These are phyloP conservation scores for Spongospora subterranea DNA, from an alignment of 208 protist genomes.

Conservation along the genomic window DNA sequence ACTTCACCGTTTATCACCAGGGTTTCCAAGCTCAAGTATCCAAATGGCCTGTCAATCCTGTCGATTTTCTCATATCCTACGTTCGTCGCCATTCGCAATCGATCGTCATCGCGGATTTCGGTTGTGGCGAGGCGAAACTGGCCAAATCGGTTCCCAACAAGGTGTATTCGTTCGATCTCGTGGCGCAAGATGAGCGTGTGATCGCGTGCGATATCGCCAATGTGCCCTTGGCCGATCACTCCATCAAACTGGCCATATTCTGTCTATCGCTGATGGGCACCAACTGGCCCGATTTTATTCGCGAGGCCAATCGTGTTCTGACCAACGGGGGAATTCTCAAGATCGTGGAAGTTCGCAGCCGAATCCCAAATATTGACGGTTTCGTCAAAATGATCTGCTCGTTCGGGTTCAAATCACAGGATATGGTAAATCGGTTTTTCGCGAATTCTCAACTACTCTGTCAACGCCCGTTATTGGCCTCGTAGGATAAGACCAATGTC, in stretches of 20 bases:
- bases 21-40: constrained; percentile 61
- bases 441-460: neutral
- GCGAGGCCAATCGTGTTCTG: constrained; percentile 66
- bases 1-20: constrained; percentile 64
- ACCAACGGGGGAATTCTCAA: constrained; percentile 59
- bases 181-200: constrained; percentile 55
- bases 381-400: constrained; percentile 39
- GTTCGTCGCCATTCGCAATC: neutral
- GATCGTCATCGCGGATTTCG: constrained; percentile 63
- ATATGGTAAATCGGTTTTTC: neutral
- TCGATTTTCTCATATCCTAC: constrained; percentile 62
- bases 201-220: constrained; percentile 67
- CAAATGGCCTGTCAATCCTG: constrained; percentile 66
- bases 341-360: constrained; percentile 65
- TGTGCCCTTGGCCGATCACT: constrained; percentile 59
- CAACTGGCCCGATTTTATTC: constrained; percentile 64
- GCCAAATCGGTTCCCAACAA: constrained; percentile 49
- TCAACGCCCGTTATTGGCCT: neutral
- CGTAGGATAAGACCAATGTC: constrained; percentile 21
- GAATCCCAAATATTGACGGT: constrained; percentile 55
- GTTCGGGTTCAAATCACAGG: constrained; percentile 51
- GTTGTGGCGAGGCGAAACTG: constrained; percentile 67
- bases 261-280: constrained; percentile 71
- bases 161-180: constrained; percentile 69
- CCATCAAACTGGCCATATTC: constrained; percentile 66